A percentile compares a stretch with the other conserved stretches of the same genome.
Evolutionary conservation across 2,329 filamentous ascomycete genomes (phyloP).

Genomic region (Alternaria conjuncta): DNA sequence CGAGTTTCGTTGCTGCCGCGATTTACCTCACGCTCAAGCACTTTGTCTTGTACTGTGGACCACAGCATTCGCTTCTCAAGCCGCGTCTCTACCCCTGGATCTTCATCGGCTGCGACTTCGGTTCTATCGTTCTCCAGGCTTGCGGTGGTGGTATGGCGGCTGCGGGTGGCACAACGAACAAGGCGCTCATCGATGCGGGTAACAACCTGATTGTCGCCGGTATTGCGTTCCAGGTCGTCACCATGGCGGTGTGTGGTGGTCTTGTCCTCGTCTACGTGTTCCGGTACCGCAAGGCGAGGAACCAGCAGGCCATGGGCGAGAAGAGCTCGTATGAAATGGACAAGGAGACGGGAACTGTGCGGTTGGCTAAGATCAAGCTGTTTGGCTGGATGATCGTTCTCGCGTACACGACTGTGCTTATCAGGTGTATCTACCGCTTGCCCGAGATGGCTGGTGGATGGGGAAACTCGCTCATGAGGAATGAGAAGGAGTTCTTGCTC

Average conservation of each 20-base stretch:
- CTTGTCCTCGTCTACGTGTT: slow-evolving; percentile 46
- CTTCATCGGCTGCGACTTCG: slow-evolving; percentile 64
- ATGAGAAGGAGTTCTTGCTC: slow-evolving; percentile 55
- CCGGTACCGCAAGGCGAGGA: slow-evolving; percentile 27
- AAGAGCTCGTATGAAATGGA: slow-evolving; percentile 33
- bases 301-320: slow-evolving; percentile 17
- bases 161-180: slow-evolving; percentile 28
- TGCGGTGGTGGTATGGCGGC: slow-evolving; percentile 63
- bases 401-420: slow-evolving; percentile 53
- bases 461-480: slow-evolving; percentile 52
- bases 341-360: slow-evolving; percentile 26
- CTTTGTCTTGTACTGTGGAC: slow-evolving; percentile 53
- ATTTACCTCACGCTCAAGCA: slow-evolving; percentile 58
- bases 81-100: slow-evolving; percentile 59
- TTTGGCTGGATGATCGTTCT: slow-evolving; percentile 37
- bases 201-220: slow-evolving; percentile 64
- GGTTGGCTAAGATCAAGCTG: slow-evolving; percentile 26
- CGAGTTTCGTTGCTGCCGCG: slow-evolving; percentile 54
- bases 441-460: slow-evolving; percentile 56
- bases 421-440: slow-evolving; percentile 56
- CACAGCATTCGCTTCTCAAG: slow-evolving; percentile 49
- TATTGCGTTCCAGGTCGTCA: slow-evolving; percentile 62
- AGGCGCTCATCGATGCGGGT: slow-evolving; percentile 50
- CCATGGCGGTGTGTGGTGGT: slow-evolving; percentile 55
- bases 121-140: slow-evolving; percentile 63